These are phyloP conservation scores for Fusarium pininemorale DNA, from an alignment of 2,329 filamentous ascomycete species.

Conservation along the genomic window DNA sequence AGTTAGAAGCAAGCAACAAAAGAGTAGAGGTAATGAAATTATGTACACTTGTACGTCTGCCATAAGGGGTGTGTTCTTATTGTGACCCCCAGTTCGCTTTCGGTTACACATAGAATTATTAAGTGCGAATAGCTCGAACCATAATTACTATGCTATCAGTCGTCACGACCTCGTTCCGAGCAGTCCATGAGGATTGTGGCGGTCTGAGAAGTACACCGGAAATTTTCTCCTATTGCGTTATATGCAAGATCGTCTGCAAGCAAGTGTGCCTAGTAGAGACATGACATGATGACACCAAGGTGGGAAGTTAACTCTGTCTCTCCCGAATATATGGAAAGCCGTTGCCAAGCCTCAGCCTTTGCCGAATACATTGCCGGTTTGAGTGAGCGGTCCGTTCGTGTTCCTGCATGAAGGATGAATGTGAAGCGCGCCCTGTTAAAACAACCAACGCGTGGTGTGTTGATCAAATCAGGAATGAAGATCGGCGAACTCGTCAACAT, in stretches of 20 bases:
- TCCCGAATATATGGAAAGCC: neutral
- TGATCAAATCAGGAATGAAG: neutral
- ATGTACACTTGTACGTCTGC: neutral
- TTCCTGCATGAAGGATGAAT: neutral
- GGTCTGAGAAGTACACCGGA: neutral
- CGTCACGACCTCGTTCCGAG: neutral
- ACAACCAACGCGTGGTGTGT: neutral
- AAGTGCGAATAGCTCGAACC: neutral
- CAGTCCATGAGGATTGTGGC: neutral
- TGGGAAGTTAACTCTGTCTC: neutral
- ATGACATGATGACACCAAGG: neutral
- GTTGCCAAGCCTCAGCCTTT: constrained; percentile 9
- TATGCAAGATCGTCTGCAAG: neutral
- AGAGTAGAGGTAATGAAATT: neutral
- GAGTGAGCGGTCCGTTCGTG: neutral
- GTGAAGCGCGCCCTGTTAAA: neutral
- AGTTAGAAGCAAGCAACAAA: neutral
- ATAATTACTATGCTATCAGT: neutral
- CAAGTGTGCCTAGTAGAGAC: neutral
- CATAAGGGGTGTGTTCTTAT: neutral
- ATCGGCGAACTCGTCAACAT: neutral
- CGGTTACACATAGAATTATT: neutral
- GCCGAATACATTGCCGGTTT: neutral
- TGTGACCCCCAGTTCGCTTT: neutral
- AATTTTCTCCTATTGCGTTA: neutral